Evolutionary conservation across 768 basidiomycete genomes (phyloP), one percentile per base, ranked within the genome.

Genomic region (Russula sp.): DNA sequence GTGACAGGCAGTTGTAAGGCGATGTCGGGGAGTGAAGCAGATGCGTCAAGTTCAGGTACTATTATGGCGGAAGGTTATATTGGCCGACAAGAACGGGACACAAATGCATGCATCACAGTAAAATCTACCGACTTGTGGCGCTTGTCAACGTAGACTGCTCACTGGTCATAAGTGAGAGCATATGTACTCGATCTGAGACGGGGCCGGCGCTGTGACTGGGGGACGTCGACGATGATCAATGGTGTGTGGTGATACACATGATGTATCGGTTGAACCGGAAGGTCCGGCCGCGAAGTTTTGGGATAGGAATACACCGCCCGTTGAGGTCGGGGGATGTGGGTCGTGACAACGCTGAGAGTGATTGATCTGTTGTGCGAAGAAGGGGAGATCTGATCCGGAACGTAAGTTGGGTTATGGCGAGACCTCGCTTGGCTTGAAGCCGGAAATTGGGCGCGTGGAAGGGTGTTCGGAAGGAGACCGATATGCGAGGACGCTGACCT

Each of bases 401-500:
- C 13, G 43, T 36, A 42, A 14, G 22, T 16, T 32, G 7, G 42
- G 14, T 13, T 13, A 22, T 7, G 47, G 11, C 29, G 16, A 48
- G 29, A 32, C 47, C 47, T 7, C 48, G 48, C 29, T 50, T 32
- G 5, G 13, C 9, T 29, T 29, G 2, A 29, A 29, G 25, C 25
- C 25, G 25, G 3, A 29, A 29, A 29, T 9, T 49, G 48, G 38
- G 55, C 32, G 42, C 41, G 41, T 34, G 45, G 25, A 29, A 22
- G 25, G 18, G 8, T 38, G 56, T 13, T 43, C 8, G 35, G 50
- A 3, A 29, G 18, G 20, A 14, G 38, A n/a, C 61, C 61, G 61
- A 49, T 43, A 45, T 52, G 48, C 61, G 57, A 63, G 62, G 62
- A 63, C 47, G 62, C 62, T 63, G 62, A 63, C 62, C 14, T 18